These are phyloP conservation scores for Debaryomyces fabryi DNA, from an alignment of 1,139 yeast genomes.

Conservation along the genomic window DNA sequence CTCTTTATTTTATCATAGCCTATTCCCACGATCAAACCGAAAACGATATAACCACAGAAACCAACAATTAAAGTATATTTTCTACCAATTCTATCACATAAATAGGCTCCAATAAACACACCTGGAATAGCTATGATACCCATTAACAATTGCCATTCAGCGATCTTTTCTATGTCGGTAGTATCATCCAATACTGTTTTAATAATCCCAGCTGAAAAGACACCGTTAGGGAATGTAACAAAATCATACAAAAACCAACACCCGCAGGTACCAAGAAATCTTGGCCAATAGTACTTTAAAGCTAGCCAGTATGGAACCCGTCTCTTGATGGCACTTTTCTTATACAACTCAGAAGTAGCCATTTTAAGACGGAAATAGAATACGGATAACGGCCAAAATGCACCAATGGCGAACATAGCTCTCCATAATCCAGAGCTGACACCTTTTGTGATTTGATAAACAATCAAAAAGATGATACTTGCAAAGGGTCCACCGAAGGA, in stretches of 20 bases:
- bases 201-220: slow-evolving; percentile 51
- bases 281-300: slow-evolving; percentile 48
- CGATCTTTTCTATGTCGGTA: slow-evolving; percentile 38
- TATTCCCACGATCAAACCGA: slow-evolving; percentile 52
- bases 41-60: slow-evolving; percentile 48
- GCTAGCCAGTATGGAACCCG: slow-evolving; percentile 52
- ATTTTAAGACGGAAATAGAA: slow-evolving; percentile 72
- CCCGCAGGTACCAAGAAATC: slow-evolving; percentile 47
- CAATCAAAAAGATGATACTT: slow-evolving; percentile 65
- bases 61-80: slow-evolving; percentile 51
- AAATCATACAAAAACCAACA: slow-evolving; percentile 58
- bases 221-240: slow-evolving; percentile 55
- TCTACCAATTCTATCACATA: slow-evolving; percentile 47
- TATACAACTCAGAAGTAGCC: slow-evolving; percentile 62
- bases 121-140: slow-evolving; percentile 51
- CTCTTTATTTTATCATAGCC: slow-evolving; percentile 44
- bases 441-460: slow-evolving; percentile 54
- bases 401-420: slow-evolving; percentile 73
- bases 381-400: slow-evolving; percentile 72
- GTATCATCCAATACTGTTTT: slow-evolving; percentile 34
- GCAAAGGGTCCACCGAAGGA: slow-evolving; percentile 81
- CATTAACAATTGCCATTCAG: slow-evolving; percentile 53
- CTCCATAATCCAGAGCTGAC: slow-evolving; percentile 69
- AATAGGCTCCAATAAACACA: slow-evolving; percentile 45
- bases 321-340: slow-evolving; percentile 46